Evolutionary conservation across 345 rosid species (phyloP).

Genomic region (Conringia planisiliqua): DNA sequence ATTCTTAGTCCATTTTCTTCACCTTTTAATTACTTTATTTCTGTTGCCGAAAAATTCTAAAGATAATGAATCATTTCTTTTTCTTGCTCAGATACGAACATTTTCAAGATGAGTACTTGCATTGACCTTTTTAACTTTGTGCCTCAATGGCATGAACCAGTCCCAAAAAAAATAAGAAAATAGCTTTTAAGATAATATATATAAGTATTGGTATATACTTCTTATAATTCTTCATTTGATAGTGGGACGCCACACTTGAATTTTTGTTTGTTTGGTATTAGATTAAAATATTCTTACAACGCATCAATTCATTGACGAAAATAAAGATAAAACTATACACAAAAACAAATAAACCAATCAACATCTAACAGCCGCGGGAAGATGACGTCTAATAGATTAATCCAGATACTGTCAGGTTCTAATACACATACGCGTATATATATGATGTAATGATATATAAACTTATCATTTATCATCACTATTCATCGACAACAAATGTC

Average conservation of each 20-base stretch:
- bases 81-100: slow-evolving; percentile 20
- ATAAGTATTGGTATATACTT: neutral
- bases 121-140: slow-evolving; percentile 11
- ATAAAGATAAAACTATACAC: neutral
- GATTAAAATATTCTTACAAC: neutral
- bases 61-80: neutral
- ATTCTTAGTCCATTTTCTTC: neutral
- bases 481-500: neutral
- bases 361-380: slow-evolving; percentile 16
- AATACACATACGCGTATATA: slow-evolving; percentile 15
- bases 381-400: slow-evolving; percentile 15
- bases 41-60: neutral
- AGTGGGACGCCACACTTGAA: slow-evolving; percentile 23
- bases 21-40: neutral
- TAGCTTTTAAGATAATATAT: slow-evolving; percentile 6
- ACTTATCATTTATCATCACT: slow-evolving; percentile 11
- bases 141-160: slow-evolving; percentile 14
- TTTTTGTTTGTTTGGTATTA: neutral
- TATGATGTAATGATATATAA: neutral
- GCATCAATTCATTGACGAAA: slow-evolving; percentile 4
- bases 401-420: slow-evolving; percentile 9
- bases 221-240: neutral
- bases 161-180: neutral
- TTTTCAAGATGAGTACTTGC: neutral
- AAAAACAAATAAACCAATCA: slow-evolving; percentile 9